Base-by-base conservation (phyloP, 2,329 filamentous ascomycete genomes). In the Rhinocladiella mackenziei region DNA sequence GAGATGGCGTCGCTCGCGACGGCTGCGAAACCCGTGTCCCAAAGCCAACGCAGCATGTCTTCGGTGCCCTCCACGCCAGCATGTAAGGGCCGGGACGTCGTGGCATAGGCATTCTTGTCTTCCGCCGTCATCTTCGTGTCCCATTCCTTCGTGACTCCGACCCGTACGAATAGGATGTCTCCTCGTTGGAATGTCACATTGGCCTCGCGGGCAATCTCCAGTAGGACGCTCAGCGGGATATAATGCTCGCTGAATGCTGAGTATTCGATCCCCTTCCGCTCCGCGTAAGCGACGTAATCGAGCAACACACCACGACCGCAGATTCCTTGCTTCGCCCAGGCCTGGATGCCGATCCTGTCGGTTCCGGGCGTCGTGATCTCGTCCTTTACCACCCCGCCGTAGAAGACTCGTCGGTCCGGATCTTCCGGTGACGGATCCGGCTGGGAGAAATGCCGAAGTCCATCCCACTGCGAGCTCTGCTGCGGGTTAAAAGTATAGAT, bases 1-100 rank as follows among this genome's bases (percentile, higher is more conserved):
- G 65, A 68, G 7, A 76, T 72, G 36, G 71, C 68, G 46, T 82
- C 78, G 1, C 77, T 73, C 0, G 71, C 78, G 0, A 80, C 70
- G 1, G 77, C 78, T 0, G 75, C 64, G 52, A 81, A 78, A 10
- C 67, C 63, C 37, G 72, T 67, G 41, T 79, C 71, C 76, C 77
- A 81, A 13, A 80, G 62, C 77, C 77, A 81, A 26, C 69, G 65
- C 10, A 78, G 64, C 5, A 70, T 71, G 4, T 66, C 67, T 11
- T 71, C 63, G 2, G 68, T 70, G 0, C 71, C 71, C 37, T 75
- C 67, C 2, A 78, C 63, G 1, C 75, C 76, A 42, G 69, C 38
- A 18, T 52, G 48, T 22, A 45, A 42, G 15, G 48, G 48, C n/a
- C 31, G 62, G 1, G 65, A 59, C 0, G 63, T 63, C 0, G 58